Conservation (phyloP, 2,329 filamentous ascomycete genomes). For the Macrophomina tecta region DNA sequence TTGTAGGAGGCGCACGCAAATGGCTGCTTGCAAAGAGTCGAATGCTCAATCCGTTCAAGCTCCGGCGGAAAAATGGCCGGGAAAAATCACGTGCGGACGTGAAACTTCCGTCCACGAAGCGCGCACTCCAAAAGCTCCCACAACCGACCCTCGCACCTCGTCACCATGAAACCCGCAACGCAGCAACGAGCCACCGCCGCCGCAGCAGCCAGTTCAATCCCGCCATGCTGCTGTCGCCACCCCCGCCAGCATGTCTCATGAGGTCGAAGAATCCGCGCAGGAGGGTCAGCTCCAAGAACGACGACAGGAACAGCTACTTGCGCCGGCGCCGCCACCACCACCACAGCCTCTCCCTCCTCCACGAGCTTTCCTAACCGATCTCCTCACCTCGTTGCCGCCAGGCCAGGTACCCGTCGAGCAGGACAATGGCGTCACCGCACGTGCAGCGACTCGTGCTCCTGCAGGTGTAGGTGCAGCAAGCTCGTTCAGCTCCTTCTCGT, state of each 20-base stretch:
- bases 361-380: slow-evolving; percentile 42
- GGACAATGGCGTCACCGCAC: not conserved
- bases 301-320: not conserved
- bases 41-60: not conserved
- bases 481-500: not conserved
- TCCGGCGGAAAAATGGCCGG: too few species aligned
- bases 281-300: not conserved
- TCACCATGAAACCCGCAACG: slow-evolving; percentile 24
- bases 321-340: not conserved
- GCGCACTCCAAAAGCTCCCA: not conserved
- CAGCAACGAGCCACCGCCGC: not conserved
- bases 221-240: slow-evolving; percentile 19
- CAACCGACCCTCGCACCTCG: not conserved
- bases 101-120: not conserved
- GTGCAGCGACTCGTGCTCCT: not conserved
- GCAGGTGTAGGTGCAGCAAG: slow-evolving; percentile 9
- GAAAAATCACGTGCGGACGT: slow-evolving; percentile 1
- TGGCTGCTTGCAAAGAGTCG: not conserved
- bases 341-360: slow-evolving; percentile 31
- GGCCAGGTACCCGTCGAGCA: not conserved
- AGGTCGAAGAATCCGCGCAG: slow-evolving; percentile 10
- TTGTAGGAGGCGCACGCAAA: not conserved
- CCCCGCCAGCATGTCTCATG: slow-evolving; percentile 15
- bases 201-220: not conserved
- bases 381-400: slow-evolving; percentile 38